phyloP scores from a whole-genome alignment of 148 eudicot genomes.

The Salicornia ramosissima region DNA sequence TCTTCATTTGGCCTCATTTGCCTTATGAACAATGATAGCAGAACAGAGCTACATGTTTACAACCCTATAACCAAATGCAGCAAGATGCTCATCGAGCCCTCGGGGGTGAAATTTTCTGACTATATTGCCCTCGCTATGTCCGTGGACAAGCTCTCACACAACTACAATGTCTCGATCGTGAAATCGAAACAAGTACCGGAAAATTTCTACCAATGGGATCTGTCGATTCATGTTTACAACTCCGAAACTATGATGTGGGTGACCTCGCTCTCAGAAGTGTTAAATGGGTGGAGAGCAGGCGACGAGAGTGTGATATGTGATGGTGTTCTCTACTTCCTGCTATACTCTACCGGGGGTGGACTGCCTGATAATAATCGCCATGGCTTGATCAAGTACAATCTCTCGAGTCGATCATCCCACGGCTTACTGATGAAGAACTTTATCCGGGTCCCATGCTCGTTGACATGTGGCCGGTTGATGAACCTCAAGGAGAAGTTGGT shows the following conservation, averaged over 20 bases:
- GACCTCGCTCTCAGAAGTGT: slow-evolving; percentile 46
- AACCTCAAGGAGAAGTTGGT: slow-evolving; percentile 76
- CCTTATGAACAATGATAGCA: slow-evolving; percentile 69
- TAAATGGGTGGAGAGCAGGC: slow-evolving; percentile 82
- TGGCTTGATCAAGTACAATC: slow-evolving; percentile 56
- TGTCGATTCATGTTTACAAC: slow-evolving; percentile 66
- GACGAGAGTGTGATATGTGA: slow-evolving; percentile 77
- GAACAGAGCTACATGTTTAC: slow-evolving; percentile 57
- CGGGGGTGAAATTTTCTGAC: slow-evolving; percentile 51
- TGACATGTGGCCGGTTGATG: slow-evolving; percentile 92
- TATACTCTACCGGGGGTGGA: slow-evolving; percentile 64
- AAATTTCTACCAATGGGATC: slow-evolving; percentile 66
- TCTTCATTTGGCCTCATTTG: slow-evolving; percentile 90
- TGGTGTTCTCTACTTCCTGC: slow-evolving; percentile 70
- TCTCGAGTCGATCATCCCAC: slow-evolving; percentile 35
- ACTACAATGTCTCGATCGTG: slow-evolving; percentile 58
- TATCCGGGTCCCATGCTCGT: slow-evolving; percentile 65
- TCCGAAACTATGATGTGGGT: slow-evolving; percentile 61
- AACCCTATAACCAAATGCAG: slow-evolving; percentile 59
- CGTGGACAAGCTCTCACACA: slow-evolving; percentile 40
- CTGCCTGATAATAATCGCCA: slow-evolving; percentile 55
- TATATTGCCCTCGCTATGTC: slow-evolving; percentile 72
- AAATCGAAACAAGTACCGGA: slow-evolving; percentile 81
- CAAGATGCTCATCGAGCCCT: slow-evolving; percentile 49
- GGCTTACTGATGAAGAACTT: slow-evolving; percentile 45